phyloP scores from a whole-genome alignment of 1,139 yeast genomes.

The Pneumocystis murina region DNA sequence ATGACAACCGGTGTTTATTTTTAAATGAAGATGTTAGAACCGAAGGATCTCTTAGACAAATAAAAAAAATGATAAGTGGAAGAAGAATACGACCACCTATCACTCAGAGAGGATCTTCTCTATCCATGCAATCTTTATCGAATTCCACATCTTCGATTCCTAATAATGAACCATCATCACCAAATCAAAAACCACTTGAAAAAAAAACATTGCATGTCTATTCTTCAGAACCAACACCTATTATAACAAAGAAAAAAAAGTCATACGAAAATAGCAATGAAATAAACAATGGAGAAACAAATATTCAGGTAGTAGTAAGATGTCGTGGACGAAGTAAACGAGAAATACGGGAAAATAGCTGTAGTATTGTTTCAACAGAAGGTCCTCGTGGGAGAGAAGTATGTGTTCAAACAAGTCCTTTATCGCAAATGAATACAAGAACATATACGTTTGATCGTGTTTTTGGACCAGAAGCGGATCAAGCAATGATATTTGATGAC shows the following conservation, averaged over 20 bases:
- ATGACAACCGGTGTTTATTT: not conserved
- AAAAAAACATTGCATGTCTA: not conserved
- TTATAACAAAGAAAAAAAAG: not conserved
- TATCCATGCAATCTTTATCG: not conserved
- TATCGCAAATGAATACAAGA: conserved; percentile 24
- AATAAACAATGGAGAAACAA: conserved; percentile 18
- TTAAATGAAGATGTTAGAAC: not conserved
- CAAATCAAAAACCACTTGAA: not conserved
- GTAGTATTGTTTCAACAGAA: conserved; percentile 40
- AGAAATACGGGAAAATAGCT: conserved; percentile 56
- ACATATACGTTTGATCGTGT: conserved; percentile 54
- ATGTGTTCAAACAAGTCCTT: conserved; percentile 21
- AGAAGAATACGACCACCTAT: not conserved
- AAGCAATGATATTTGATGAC: conserved; percentile 40
- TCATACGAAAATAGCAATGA: not conserved
- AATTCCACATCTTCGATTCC: not conserved
- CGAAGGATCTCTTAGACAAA: not conserved
- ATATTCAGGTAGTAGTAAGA: conserved; percentile 74
- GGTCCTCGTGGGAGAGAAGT: conserved; percentile 19
- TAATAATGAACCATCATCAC: not conserved
- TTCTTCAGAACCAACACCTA: not conserved
- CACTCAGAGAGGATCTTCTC: not conserved
- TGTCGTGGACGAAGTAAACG: conserved; percentile 69
- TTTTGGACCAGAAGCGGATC: conserved; percentile 63
- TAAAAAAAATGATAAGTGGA: not conserved